Percentiles rank a stretch among this genome's conserved stretches.
These are phyloP conservation scores for Aspergillus coremiiformis DNA, from an alignment of 495 filamentous ascomycete genomes.

Conservation along the genomic window DNA sequence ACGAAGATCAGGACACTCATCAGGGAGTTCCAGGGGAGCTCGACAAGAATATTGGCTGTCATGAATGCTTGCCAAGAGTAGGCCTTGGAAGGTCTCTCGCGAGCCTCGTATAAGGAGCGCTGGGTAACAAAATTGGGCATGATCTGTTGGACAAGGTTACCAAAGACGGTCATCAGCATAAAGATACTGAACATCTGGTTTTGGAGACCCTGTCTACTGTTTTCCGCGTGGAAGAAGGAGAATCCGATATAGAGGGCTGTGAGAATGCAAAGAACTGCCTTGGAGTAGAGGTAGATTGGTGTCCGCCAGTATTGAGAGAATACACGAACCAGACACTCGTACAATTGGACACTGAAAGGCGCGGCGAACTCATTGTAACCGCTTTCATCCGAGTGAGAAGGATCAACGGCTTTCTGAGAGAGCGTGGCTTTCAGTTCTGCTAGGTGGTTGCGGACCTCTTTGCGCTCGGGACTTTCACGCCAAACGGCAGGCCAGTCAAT, in stretches of 20 bases:
- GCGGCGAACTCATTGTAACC: conserved; percentile 47
- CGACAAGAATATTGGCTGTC: conserved; percentile 60
- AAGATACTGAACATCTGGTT: conserved; percentile 91
- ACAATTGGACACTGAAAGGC: conserved; percentile 46
- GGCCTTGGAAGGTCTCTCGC: conserved; percentile 63
- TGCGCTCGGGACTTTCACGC: conserved; percentile 67
- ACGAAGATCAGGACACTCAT: conserved; percentile 55
- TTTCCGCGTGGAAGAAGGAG: conserved; percentile 74
- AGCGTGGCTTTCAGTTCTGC: conserved; percentile 57
- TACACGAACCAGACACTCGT: conserved; percentile 43
- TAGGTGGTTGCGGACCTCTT: conserved; percentile 60
- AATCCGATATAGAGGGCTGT: conserved; percentile 78
- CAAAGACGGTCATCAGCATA: conserved; percentile 77
- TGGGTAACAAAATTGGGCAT: conserved; percentile 65
- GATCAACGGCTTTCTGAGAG: conserved; percentile 34
- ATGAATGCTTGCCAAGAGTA: conserved; percentile 75
- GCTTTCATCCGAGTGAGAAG: conserved; percentile 23
- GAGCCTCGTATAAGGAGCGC: conserved; percentile 61
- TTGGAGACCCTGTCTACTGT: conserved; percentile 72
- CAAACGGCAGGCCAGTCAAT: conserved; percentile 80
- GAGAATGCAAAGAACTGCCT: conserved; percentile 46
- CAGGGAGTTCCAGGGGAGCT: conserved; percentile 68
- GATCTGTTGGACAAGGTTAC: conserved; percentile 70
- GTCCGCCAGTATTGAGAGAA: conserved; percentile 56
- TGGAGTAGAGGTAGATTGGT: conserved; percentile 53